Base-by-base conservation (phyloP, 768 basidiomycete genomes). In the Tylopilus balloui region DNA sequence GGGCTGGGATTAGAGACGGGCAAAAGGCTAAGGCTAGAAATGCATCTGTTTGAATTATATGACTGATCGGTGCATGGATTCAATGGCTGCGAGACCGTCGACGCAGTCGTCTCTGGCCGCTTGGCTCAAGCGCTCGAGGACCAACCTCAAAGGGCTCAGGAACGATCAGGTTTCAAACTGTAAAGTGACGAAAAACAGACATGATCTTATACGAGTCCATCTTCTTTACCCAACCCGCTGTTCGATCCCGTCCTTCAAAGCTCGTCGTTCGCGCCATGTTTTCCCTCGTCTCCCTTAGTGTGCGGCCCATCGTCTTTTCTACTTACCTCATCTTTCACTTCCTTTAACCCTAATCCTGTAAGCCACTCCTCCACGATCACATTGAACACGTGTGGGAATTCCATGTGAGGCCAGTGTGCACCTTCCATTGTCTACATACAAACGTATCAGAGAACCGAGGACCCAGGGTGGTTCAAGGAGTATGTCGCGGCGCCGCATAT, bases 321-420 rank as follows among this genome's bases (percentile, higher is more conserved):
- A 15, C 14, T 19, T 7, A 17, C n/a, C 15, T 28, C 15, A 4
- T 21, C 37, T 14, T 41, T 48, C 12, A 29, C 15, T 4, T 21
- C 37, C n/a, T 41, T 48, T 12, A 29, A n/a, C 10, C 20, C 47
- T 10, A 57, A 19, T 8, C 17, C 46, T 3, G 58, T 52, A 37
- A 88, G 68, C 83, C 85, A 87, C 29, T 71, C 61, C 15, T 71
- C 69, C 45, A 83, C 66, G 39, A 77, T 64, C 0, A 48, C 40
- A 53, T 87, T 88, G 61, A 82, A 77, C 36, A 67, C 65, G 2
- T 64, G 47, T 0, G 84, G 78, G 50, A 73, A 62, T 61, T 88
- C 86, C 17, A 87, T 67, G 31, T 86, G 86, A 8, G 76, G 70
- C 84, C 86, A 87, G 61, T 88, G 86, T 5, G 80, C 76, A 0